Conservation (phyloP, 305 asterid species). For the Petunia hybrid region DNA sequence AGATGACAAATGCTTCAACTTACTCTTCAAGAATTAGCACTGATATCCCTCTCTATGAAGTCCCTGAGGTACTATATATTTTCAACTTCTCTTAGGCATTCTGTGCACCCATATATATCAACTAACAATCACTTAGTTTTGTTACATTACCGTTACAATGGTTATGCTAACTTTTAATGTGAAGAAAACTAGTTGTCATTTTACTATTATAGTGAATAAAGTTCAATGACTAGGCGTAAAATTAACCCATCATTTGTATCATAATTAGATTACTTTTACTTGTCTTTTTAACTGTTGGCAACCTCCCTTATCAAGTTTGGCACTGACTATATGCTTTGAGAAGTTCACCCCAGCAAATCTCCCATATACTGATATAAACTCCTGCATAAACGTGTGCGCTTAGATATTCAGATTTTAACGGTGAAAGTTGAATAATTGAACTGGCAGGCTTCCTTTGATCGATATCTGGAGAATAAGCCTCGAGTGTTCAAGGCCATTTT, state of each 20-base stretch:
- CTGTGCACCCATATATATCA: not conserved
- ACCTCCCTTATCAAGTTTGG: not conserved
- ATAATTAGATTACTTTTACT: not conserved
- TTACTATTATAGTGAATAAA: too few relatives aligned
- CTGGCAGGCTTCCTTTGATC: slow-evolving; percentile 83
- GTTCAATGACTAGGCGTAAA: too few relatives aligned
- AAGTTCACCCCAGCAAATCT: not conserved
- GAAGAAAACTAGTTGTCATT: too few relatives aligned
- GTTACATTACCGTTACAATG: too few relatives aligned
- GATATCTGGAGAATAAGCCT: slow-evolving; percentile 81
- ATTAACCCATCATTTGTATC: not conserved
- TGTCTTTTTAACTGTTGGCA: not conserved
- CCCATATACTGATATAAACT: not conserved
- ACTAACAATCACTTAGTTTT: not conserved
- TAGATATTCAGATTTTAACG: not conserved
- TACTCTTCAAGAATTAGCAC: slow-evolving; percentile 76
- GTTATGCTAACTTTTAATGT: too few relatives aligned
- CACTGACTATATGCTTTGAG: too few relatives aligned
- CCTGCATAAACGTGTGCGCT: not conserved
- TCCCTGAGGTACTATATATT: slow-evolving; percentile 59
- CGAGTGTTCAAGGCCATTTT: slow-evolving; percentile 91
- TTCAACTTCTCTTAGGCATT: not conserved
- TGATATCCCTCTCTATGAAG: slow-evolving; percentile 74
- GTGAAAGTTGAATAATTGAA: slow-evolving; percentile 2
- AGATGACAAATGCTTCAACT: slow-evolving; percentile 63